Evolutionary conservation across 225 moss, liverwort and hornwort genomes (phyloP).

Genomic region (Anthoceros angustus): DNA sequence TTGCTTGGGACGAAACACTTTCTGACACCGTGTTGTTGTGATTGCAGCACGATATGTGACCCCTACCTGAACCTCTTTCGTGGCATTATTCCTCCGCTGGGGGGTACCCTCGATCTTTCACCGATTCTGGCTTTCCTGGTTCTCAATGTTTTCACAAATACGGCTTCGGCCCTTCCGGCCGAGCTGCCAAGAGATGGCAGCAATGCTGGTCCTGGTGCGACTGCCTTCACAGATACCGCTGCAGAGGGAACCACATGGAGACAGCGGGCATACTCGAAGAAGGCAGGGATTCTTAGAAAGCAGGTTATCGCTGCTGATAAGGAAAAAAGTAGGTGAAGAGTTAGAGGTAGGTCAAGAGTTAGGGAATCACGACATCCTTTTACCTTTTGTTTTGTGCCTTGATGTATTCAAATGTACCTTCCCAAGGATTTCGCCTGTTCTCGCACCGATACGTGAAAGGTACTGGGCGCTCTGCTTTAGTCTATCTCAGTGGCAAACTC

Average conservation of each 20-base stretch:
- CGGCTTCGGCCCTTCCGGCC: constrained; percentile 83
- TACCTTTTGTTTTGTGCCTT: too few relatives aligned
- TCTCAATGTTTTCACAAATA: constrained; percentile 77
- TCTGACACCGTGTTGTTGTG: constrained; percentile 5
- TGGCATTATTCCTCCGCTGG: constrained; percentile 73
- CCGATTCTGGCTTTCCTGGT: constrained; percentile 88
- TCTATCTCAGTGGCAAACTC: too few relatives aligned
- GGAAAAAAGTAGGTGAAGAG: neutral
- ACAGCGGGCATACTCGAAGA: constrained; percentile 60
- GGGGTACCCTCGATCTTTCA: constrained; percentile 60
- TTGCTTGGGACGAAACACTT: constrained; percentile 1
- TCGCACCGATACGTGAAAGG: too few relatives aligned
- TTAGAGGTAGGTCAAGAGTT: too few relatives aligned
- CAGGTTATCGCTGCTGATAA: neutral
- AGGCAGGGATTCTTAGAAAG: constrained; percentile 9
- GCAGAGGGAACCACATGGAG: constrained; percentile 55
- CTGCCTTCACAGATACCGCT: constrained; percentile 19
- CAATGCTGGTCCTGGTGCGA: constrained; percentile 9
- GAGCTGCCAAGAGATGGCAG: constrained; percentile 29
- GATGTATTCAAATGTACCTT: too few relatives aligned
- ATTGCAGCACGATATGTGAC: constrained; percentile 75
- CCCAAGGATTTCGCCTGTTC: too few relatives aligned
- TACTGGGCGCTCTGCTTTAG: too few relatives aligned
- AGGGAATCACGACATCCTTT: too few relatives aligned
- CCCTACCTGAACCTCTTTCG: constrained; percentile 92